Percentiles rank a stretch among this genome's conserved stretches.
Conservation (phyloP, 2,329 filamentous ascomycete species). For the Fusarium armeniacum region DNA sequence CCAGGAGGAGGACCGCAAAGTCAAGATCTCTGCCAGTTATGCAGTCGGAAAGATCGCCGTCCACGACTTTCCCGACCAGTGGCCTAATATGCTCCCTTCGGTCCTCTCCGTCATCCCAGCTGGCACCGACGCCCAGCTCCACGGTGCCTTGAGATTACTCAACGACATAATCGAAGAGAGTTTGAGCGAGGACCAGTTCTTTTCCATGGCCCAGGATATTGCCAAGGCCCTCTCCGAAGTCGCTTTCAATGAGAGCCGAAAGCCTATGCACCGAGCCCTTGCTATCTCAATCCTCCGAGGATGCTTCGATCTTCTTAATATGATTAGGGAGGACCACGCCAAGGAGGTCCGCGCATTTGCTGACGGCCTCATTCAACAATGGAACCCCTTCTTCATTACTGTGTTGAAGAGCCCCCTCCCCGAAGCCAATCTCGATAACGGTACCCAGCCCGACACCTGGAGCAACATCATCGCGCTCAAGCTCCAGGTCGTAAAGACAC, state of each 20-base stretch:
- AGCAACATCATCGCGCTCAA: constrained; percentile 89
- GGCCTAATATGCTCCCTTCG: constrained; percentile 88
- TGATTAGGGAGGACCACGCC: constrained; percentile 94
- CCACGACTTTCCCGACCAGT: constrained; percentile 93
- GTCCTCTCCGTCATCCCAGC: constrained; percentile 82
- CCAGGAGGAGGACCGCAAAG: constrained; percentile 81
- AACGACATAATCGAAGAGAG: constrained; percentile 93
- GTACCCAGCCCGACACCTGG: constrained; percentile 75
- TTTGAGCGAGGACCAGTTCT: constrained; percentile 95
- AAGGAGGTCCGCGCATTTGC: constrained; percentile 89
- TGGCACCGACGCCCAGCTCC: constrained; percentile 83
- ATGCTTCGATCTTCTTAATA: constrained; percentile 95
- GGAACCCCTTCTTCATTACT: constrained; percentile 90
- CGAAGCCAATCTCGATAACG: constrained; percentile 65
- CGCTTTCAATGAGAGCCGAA: constrained; percentile 80
- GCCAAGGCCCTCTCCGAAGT: constrained; percentile 87
- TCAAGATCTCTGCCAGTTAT: constrained; percentile 85
- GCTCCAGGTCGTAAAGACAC: constrained; percentile 91
- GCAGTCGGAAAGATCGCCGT: constrained; percentile 94
- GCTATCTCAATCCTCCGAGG: constrained; percentile 91
- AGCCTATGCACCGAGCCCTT: constrained; percentile 82
- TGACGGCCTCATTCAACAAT: constrained; percentile 83
- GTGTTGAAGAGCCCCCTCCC: constrained; percentile 83
- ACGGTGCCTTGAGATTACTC: constrained; percentile 90
- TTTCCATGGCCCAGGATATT: constrained; percentile 86